Evolutionary conservation across 306 rosid species (phyloP).

Genomic region (Herpetospermum pedunculosum): DNA sequence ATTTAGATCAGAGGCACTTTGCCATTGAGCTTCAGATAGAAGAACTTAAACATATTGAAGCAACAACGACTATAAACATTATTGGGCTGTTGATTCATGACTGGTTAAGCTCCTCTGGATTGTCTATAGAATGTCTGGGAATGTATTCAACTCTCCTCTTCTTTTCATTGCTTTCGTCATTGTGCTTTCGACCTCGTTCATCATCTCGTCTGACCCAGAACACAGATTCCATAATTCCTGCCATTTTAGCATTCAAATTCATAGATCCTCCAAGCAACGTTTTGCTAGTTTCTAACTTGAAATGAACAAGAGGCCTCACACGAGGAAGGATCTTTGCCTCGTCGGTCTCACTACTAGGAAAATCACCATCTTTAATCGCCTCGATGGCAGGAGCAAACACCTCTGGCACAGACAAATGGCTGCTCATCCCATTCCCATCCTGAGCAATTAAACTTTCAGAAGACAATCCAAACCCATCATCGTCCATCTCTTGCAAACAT

Average conservation of each 20-base stretch:
- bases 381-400: slow-evolving; percentile 84
- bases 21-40: not conserved
- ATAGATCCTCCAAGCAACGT: slow-evolving; percentile 51
- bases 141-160: slow-evolving; percentile 77
- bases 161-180: slow-evolving; percentile 26
- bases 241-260: slow-evolving; percentile 47
- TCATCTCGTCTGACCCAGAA: slow-evolving; percentile 47
- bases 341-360: slow-evolving; percentile 34
- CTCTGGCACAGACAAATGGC: slow-evolving; percentile 46
- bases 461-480: slow-evolving; percentile 23
- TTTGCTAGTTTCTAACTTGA: slow-evolving; percentile 56
- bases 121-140: slow-evolving; percentile 62
- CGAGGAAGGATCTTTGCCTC: slow-evolving; percentile 35
- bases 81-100: slow-evolving; percentile 28
- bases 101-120: slow-evolving; percentile 67
- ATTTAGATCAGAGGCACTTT: not conserved
- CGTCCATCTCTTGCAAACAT: slow-evolving; percentile 20
- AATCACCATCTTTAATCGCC: slow-evolving; percentile 29
- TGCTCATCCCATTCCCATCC: no score
- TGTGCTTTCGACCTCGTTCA: slow-evolving; percentile 33
- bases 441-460: slow-evolving; percentile 13
- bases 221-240: slow-evolving; percentile 27
- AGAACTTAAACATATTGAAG: not conserved
- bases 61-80: not conserved
- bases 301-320: slow-evolving; percentile 50